Evolutionary conservation across 164 flowering plant genomes (phyloP), one percentile per base, ranked within the genome.

Genomic region (Hamamelis virginiana): DNA sequence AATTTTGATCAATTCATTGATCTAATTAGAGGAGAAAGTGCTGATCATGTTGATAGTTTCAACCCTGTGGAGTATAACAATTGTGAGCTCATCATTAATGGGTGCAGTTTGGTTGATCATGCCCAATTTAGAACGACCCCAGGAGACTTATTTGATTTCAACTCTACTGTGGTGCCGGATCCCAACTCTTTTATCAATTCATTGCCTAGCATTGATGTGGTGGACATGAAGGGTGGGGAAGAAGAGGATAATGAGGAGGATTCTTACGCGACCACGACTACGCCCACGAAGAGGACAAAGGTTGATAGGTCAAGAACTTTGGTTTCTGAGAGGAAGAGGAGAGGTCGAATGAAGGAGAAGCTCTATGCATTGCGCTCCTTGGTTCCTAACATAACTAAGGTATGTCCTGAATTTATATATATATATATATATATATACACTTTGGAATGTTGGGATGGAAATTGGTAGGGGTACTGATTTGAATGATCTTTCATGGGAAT

Each of bases 381-480:
- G 74, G 97, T 91, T 73, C 97, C 97, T 13, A 90, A 87, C 72
- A 94, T 91, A 44, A 86, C 97, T 3, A 91, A 89, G 96, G 98
- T 91, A 56, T 47, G 55, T 63, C 12, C 4, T 9, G 11, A 43
- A 41, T 0, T n/a, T 18, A n/a, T n/a, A n/a, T n/a, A n/a, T n/a
- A n/a, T n/a, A n/a, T n/a, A n/a, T n/a, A n/a, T n/a, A n/a, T n/a
- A n/a, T n/a, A n/a, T n/a, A n/a, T n/a, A n/a, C n/a, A n/a, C n/a
- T n/a, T n/a, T n/a, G n/a, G n/a, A n/a, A n/a, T n/a, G n/a, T n/a
- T n/a, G n/a, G n/a, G n/a, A n/a, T n/a, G n/a, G n/a, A n/a, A n/a
- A n/a, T n/a, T n/a, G n/a, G n/a, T n/a, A n/a, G n/a, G n/a, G n/a
- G n/a, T n/a, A n/a, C n/a, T n/a, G n/a, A n/a, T n/a, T n/a, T n/a